Percentiles rank a stretch among this genome's conserved stretches.
Evolutionary conservation across 805 yeast genomes (phyloP).

Genomic region (Candida ovalis): DNA sequence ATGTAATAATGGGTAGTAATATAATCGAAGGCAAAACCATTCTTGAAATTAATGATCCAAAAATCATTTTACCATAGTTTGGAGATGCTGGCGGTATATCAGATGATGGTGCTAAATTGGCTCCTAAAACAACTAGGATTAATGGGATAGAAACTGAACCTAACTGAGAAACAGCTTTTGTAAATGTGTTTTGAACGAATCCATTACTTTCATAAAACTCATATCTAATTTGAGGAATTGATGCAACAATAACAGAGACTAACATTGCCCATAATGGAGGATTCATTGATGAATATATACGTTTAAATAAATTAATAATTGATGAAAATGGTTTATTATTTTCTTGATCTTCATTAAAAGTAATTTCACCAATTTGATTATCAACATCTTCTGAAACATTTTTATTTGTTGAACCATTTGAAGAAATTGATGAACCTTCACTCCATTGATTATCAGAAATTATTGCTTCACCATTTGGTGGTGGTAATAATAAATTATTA

Average conservation of each 20-base stretch:
- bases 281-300: slow-evolving; percentile 45
- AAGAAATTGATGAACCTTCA: slow-evolving; percentile 25
- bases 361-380: background rate
- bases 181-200: slow-evolving; percentile 61
- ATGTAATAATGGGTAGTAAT: slow-evolving; percentile 62
- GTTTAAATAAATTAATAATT: slow-evolving; percentile 2
- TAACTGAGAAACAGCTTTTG: slow-evolving; percentile 58
- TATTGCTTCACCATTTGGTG: slow-evolving; percentile 1
- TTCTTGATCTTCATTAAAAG: background rate
- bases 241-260: slow-evolving; percentile 63
- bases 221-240: slow-evolving; percentile 54
- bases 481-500: background rate
- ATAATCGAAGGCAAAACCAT: slow-evolving; percentile 74
- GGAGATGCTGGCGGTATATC: slow-evolving; percentile 65
- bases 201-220: slow-evolving; percentile 56
- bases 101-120: slow-evolving; percentile 66
- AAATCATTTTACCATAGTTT: slow-evolving; percentile 57
- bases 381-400: background rate
- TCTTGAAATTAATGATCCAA: slow-evolving; percentile 69
- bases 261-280: slow-evolving; percentile 84
- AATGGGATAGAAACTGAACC: slow-evolving; percentile 78
- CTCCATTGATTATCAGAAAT: slow-evolving; percentile 20
- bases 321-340: background rate
- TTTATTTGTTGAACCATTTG: slow-evolving; percentile 10
- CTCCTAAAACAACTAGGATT: slow-evolving; percentile 70